Evolutionary conservation across 106 monocot species (phyloP), one percentile per base, ranked within the genome.

Genomic region (Allium sativum): DNA sequence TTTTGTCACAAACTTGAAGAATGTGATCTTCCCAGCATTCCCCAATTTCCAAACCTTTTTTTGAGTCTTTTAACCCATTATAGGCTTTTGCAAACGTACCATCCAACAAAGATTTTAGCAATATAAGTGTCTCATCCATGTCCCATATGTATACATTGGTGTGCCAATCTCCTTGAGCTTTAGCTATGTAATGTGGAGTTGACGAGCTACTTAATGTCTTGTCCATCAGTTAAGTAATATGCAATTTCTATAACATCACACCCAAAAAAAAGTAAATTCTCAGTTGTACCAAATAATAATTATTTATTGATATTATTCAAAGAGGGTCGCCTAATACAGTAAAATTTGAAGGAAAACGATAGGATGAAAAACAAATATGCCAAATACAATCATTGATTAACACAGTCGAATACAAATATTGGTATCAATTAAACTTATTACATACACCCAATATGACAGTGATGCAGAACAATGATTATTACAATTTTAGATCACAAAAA

Each of bases 51-150:
- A 64, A 44, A 22, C 85, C 84, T 67, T 82, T 89, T 40, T 67
- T 57, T 52, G 66, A 40, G 53, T 93, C 93, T 68, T 93, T 93
- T 42, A 18, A 65, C 58, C 89, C 89, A 74, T 76, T 70, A 56
- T 79, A 82, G 9, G 82, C 68, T 7, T 55, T 64, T 59, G 84
- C 88, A 72, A 71, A 93, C 48, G 85, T 74, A 45, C 93, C 93
- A 69, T 88, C 85, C 73, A 88, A 70, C 50, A 93, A 74, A 11
- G 93, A 93, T 59, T 89, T 93, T 21, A 93, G 59, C 55, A 93
- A 63, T 71, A 93, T 81, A 53, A 93, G 79, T n/a, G 93, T 93
- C 65, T 93, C 93, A 72, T 89, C 88, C 88, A 93, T 85, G 78
- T 93, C 93, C 93, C 93, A 93, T 55, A 93, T 80, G 48, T 85